Percentiles rank a stretch among this genome's conserved stretches.
Conservation (phyloP, 2,329 filamentous ascomycete species). For the Diaporthe citri region DNA sequence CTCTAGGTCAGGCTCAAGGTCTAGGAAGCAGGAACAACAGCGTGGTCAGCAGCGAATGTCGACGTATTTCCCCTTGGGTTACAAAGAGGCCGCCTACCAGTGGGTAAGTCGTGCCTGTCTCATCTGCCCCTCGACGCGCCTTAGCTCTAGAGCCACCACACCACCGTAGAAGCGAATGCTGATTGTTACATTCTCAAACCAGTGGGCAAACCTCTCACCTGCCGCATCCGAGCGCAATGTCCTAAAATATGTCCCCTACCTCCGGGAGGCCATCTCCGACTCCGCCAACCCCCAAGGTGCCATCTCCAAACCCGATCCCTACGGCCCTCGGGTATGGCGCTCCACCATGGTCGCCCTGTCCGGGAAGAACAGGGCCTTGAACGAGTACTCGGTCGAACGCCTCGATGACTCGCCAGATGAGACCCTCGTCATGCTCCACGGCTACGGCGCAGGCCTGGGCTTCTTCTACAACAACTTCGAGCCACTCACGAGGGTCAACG, state of each 20-base stretch:
- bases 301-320: slow-evolving; percentile 75
- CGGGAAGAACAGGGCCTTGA: slow-evolving; percentile 88
- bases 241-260: slow-evolving; percentile 85
- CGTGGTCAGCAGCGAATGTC: slow-evolving; percentile 59
- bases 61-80: slow-evolving; percentile 84
- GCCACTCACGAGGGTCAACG: slow-evolving; percentile 79
- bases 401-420: slow-evolving; percentile 83
- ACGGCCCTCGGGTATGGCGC: slow-evolving; percentile 87
- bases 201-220: slow-evolving; percentile 91
- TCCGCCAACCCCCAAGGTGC: slow-evolving; percentile 56
- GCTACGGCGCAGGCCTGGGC: slow-evolving; percentile 94
- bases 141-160: slow-evolving; percentile 30
- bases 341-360: slow-evolving; percentile 86
- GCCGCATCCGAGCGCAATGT: slow-evolving; percentile 89
- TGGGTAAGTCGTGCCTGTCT: slow-evolving; percentile 72
- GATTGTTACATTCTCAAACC: slow-evolving; percentile 33
- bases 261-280: slow-evolving; percentile 78
- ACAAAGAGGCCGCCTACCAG: slow-evolving; percentile 91
- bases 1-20: slow-evolving; percentile 28
- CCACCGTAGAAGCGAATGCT: background rate
- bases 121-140: background rate
- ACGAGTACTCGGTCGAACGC: slow-evolving; percentile 92
- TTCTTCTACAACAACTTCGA: slow-evolving; percentile 99
- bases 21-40: slow-evolving; percentile 27
- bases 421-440: slow-evolving; percentile 94